Percentiles rank a stretch among this genome's conserved stretches.
These are phyloP conservation scores for Osmanthus fragrans DNA, from an alignment of 257 asterid genomes.

Conservation along the genomic window DNA sequence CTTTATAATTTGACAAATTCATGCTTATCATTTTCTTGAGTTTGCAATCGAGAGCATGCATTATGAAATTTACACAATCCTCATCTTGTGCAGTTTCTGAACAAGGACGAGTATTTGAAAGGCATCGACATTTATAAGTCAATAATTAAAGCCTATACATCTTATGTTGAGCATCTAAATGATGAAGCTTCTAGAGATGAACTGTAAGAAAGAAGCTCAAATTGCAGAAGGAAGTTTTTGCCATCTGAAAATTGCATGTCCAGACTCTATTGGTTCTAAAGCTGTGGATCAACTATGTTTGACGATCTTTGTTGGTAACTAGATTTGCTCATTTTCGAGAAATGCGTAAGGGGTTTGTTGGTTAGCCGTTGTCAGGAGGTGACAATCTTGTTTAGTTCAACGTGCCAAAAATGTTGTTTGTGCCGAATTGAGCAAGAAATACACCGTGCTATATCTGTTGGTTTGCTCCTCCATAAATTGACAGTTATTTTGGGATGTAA, in stretches of 20 bases:
- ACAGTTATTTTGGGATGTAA: no score
- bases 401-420: not conserved
- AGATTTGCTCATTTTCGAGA: not conserved
- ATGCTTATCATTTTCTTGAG: not conserved
- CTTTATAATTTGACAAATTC: not conserved
- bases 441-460: no score
- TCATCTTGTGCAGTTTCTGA: conserved; percentile 66
- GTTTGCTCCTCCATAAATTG: no score
- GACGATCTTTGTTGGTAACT: not conserved
- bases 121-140: conserved; percentile 74
- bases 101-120: conserved; percentile 80
- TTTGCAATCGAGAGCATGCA: not conserved
- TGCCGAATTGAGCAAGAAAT: no score
- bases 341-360: not conserved
- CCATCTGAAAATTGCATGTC: not conserved
- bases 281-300: not conserved
- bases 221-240: not conserved
- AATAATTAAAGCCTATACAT: conserved; percentile 69
- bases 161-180: conserved; percentile 45
- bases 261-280: not conserved
- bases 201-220: conserved; percentile 38
- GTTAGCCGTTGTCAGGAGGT: not conserved
- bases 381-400: not conserved
- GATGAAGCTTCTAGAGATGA: conserved; percentile 59
- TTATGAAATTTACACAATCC: conserved; percentile 1